A percentile compares a stretch with the other conserved stretches of the same genome.
phyloP scores from a whole-genome alignment of 1,139 yeast species.

The Protomyces arabidopsidicola region DNA sequence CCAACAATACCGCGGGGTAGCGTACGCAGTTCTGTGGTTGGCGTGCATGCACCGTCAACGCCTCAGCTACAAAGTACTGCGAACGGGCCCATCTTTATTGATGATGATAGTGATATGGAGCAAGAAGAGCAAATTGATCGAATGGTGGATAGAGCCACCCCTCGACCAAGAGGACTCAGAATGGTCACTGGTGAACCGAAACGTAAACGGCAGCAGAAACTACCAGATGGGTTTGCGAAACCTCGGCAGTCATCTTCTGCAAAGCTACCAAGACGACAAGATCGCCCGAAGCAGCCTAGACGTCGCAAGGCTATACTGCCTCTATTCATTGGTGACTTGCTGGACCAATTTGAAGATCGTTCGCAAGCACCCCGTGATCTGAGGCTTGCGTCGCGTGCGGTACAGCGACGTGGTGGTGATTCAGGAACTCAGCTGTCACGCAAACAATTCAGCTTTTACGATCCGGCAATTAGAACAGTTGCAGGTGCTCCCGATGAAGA shows the following conservation, averaged over 20 bases:
- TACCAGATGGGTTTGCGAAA: background rate
- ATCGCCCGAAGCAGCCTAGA: background rate
- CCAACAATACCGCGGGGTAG: background rate
- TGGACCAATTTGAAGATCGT: background rate
- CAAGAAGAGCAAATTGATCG: background rate
- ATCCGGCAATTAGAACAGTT: background rate
- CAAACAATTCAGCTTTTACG: background rate
- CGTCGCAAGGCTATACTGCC: background rate
- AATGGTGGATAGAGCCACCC: background rate
- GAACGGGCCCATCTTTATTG: background rate
- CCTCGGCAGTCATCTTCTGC: background rate
- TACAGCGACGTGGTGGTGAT: background rate
- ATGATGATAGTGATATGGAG: constrained; percentile 4
- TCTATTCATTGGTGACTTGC: background rate
- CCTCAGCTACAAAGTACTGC: background rate
- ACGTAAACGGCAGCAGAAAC: background rate
- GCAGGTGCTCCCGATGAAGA: background rate
- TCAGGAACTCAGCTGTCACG: background rate
- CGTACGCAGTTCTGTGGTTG: background rate
- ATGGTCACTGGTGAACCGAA: background rate
- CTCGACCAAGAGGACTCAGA: background rate
- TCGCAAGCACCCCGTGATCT: background rate
- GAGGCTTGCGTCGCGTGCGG: background rate
- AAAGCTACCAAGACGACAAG: background rate
- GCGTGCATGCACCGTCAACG: background rate